Conservation (phyloP, 2,329 filamentous ascomycete genomes). For the Nigrospora osmanthi region DNA sequence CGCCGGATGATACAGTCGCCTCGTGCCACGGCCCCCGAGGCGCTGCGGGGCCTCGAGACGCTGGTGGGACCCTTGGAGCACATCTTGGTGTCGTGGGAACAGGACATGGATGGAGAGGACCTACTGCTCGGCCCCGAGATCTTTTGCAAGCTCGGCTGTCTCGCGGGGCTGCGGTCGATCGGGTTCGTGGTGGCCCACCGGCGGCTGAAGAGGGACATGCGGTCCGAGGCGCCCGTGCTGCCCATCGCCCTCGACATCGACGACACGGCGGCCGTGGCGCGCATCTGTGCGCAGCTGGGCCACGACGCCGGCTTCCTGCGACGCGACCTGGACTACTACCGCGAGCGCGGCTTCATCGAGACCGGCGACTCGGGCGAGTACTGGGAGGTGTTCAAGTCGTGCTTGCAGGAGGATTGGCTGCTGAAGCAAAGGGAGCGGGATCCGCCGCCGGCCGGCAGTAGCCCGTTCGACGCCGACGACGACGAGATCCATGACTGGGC, state of each 20-base stretch:
- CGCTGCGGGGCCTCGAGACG: background rate
- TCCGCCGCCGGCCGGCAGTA: background rate
- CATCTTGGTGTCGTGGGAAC: background rate
- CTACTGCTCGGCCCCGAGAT: background rate
- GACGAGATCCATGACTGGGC: background rate
- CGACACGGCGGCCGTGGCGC: background rate
- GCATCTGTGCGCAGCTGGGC: background rate
- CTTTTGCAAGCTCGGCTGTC: background rate
- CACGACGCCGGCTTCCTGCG: background rate
- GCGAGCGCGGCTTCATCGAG: background rate
- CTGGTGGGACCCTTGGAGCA: background rate
- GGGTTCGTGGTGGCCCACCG: background rate
- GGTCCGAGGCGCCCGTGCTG: background rate
- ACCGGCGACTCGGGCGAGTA: background rate
- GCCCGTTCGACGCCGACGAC: background rate
- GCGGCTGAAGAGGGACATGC: background rate
- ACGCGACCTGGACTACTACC: background rate
- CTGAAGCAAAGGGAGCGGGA: background rate
- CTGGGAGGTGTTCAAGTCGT: background rate
- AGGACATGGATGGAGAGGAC: background rate
- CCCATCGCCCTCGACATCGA: background rate
- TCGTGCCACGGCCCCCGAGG: background rate
- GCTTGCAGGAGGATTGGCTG: background rate
- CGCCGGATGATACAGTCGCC: background rate
- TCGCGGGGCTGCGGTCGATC: background rate